Evolutionary conservation across 2,329 filamentous ascomycete species (phyloP), one percentile per base, ranked within the genome.

Genomic region (Plenodomus biglobosus): DNA sequence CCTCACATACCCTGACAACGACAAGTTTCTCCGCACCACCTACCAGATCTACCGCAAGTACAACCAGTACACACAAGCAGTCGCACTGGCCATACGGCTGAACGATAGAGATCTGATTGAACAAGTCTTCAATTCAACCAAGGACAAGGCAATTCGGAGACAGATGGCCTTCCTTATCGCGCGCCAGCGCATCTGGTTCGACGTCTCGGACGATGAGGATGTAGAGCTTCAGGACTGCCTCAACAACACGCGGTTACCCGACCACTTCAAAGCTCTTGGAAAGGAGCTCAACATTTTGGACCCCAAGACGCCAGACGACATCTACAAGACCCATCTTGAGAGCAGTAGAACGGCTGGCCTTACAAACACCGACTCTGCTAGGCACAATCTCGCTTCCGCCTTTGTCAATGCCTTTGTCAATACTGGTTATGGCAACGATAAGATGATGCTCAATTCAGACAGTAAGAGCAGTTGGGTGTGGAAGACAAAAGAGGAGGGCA

Each of bases 371-470:
- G 94, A 99, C 70, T 99, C 94, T 8, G 92, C 92, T 22, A 84
- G 91, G 62, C 92, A 99, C 78, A 99, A 99, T 66, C 81, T 99
- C 52, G 92, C 94, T 3, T 94, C 92, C 44, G 91, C 87, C 3
- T 97, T 99, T 61, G 95, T 99, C 56, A 99, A 99, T 67, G 90
- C 88, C 0, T 97, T 99, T 65, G 91, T 94, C 54, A 99, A 99
- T 62, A 92, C 94, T 44, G 94, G 94, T 24, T 99, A 91, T 62
- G 89, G 91, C 37, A 88, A 92, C 48, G 94, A 99, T 73, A 97
- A 96, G 80, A 88, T 99, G 84, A 96, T 99, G 92, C 79, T 97
- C 48, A 86, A 90, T 36, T 87, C 94, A 17, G 86, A 89, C 27
- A 74, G 71, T 50, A 95, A 95, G 77, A 86, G 88, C 62, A 89